Base-by-base conservation (phyloP, 345 rosid species). In the Orychophragmus violaceus region DNA sequence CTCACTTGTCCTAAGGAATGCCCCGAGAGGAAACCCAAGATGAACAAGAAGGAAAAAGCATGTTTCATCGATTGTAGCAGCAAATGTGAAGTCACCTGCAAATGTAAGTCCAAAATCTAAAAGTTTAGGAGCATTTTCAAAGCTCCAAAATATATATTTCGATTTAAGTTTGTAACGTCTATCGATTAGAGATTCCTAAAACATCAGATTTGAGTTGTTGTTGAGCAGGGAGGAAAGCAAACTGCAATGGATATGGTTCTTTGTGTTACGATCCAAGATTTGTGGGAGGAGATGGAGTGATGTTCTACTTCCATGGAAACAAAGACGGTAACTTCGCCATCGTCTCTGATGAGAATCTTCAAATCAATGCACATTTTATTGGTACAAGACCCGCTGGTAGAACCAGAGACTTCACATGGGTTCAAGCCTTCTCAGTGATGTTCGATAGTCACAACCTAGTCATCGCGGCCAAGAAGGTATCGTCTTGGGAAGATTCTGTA, bases 81-180 rank as follows among this genome's bases (percentile, higher is more conserved):
- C 85, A 84, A 74, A 75, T 87, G 97, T 66, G 97, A 90, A 83
- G 90, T 72, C 76, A 85, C 86, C 32, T 85, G 94, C 86, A 84
- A 82, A 76, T 85, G 97, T 85, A 80, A 78, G 87, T 22, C 11
- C 36, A 36, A 45, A n/a, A 56, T n/a, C n/a, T n/a, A n/a, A n/a
- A n/a, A n/a, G n/a, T n/a, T n/a, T n/a, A n/a, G n/a, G n/a, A n/a
- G n/a, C n/a, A n/a, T n/a, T n/a, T 56, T 22, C 5, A 25, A 52
- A 25, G 37, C 37, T 50, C 19, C 19, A 7, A 12, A 46, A 23
- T 16, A 27, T 16, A 11, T 32, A 32, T 32, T 13, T 49, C 4
- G 32, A 19, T n/a, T 53, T 13, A 37, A 3, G 17, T 36, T 52
- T 37, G 37, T 33, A 64, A 36, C 30, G n/a, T 22, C 32, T 32